These are phyloP conservation scores for Zymoseptoria passerinii DNA, from an alignment of 2,329 filamentous ascomycete genomes.

Conservation along the genomic window DNA sequence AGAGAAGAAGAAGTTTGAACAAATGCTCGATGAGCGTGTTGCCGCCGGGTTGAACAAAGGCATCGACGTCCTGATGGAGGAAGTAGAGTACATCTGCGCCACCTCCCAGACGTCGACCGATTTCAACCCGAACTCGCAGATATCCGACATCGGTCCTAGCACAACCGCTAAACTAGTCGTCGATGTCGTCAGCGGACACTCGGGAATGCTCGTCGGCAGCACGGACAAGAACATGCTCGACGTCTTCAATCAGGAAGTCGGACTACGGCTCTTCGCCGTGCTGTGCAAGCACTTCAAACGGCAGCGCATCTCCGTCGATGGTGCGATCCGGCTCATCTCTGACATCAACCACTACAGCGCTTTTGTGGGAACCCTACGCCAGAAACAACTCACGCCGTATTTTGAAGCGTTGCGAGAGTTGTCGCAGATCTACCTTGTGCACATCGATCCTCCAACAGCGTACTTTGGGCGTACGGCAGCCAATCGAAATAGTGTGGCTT, in stretches of 20 bases:
- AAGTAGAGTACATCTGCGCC: constrained; percentile 90
- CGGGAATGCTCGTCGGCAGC: constrained; percentile 83
- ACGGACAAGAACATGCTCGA: constrained; percentile 98
- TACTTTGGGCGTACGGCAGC: constrained; percentile 15
- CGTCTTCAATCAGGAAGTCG: constrained; percentile 97
- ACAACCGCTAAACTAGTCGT: constrained; percentile 72
- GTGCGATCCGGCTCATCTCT: constrained; percentile 85
- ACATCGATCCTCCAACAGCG: constrained; percentile 27
- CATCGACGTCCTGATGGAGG: constrained; percentile 96
- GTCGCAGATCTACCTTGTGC: constrained; percentile 91
- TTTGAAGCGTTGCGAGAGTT: constrained; percentile 87
- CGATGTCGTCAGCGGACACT: constrained; percentile 78
- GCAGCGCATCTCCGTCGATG: constrained; percentile 81
- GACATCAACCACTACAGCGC: constrained; percentile 92
- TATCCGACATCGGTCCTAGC: constrained; percentile 62
- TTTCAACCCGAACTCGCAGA: constrained; percentile 63
- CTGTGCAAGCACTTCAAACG: constrained; percentile 97
- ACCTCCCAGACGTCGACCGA: constrained; percentile 80
- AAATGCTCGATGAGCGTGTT: constrained; percentile 95
- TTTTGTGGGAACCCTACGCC: constrained; percentile 73
- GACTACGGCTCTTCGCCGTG: constrained; percentile 79
- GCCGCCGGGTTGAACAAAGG: constrained; percentile 94
- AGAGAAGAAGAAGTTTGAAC: constrained; percentile 97
- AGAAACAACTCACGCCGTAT: constrained; percentile 77
- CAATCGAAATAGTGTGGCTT: not conserved